Evolutionary conservation across 129 eudicot species (phyloP), one percentile per base, ranked within the genome.

Genomic region (Tagetes erecta): DNA sequence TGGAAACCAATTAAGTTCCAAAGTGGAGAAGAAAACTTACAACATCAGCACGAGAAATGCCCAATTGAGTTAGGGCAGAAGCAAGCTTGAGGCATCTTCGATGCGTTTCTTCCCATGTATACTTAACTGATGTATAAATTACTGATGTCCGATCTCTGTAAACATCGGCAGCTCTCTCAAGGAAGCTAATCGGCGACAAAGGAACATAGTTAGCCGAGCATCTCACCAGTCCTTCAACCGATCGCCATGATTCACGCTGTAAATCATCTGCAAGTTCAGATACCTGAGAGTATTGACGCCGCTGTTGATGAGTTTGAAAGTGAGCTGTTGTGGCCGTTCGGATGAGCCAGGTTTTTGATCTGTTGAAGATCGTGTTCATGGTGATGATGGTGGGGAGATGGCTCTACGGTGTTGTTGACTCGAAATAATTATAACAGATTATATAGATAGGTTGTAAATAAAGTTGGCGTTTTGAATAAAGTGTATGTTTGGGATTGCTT

Each of bases 71-170:
- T 31, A 92, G 78, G 80, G 96, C 86, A 75, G 98, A 87, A 12
- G 98, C 98, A 27, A 92, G 85, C 58, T 81, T 79, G 42, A 87
- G 63, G 56, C 98, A 92, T 78, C 98, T 88, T 2, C 51, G 56
- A 51, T 85, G 84, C 49, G 98, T 92, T 70, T 89, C 71, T 70
- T 76, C 84, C 98, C 98, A 92, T 1, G 92, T 92, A 80, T 72
- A 83, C 77, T 70, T 81, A 42, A 86, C 5, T 1, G 86, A 74
- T 6, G 89, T 95, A 74, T 92, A 87, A 12, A 89, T 82, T 13
- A 92, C 67, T 0, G 96, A 85, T 12, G 87, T 78, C 62, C 87
- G 85, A 53, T 86, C 91, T 45, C 87, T 72, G 70, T 82, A 91
- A 38, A 91, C 97, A 72, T 77, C 72, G 0, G 95, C 89, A 5